phyloP scores from a whole-genome alignment of 1,284 basidiomycete genomes.

The Puccinia sorghi region DNA sequence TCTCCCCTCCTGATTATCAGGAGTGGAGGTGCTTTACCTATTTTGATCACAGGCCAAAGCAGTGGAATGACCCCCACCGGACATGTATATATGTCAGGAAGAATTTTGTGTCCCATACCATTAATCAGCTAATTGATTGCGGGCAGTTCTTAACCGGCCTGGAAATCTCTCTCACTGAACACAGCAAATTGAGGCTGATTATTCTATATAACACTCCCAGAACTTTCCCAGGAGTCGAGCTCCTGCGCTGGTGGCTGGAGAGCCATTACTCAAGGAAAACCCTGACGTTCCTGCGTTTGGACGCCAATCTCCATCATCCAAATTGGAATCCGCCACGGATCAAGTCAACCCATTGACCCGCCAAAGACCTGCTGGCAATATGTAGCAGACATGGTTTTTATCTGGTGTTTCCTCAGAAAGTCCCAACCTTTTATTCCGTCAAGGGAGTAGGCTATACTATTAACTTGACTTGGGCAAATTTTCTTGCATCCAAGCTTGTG shows the following conservation, averaged over 20 bases:
- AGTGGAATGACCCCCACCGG: not conserved
- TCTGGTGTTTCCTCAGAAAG: not conserved
- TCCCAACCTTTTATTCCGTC: not conserved
- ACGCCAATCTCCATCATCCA: not conserved
- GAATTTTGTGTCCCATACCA: not conserved
- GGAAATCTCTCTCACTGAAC: too few relatives aligned
- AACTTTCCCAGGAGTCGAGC: not conserved
- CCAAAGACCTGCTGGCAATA: not conserved
- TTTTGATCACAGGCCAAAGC: not conserved
- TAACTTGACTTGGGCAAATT: conserved; percentile 14
- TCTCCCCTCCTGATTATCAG: not conserved
- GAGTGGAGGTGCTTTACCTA: not conserved
- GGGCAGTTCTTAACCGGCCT: not conserved
- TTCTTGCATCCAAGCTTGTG: not conserved
- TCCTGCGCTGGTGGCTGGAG: not conserved
- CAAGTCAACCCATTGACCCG: not conserved
- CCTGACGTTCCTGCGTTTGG: not conserved
- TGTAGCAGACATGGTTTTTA: not conserved
- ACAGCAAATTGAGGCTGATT: not conserved
- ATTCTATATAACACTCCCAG: conserved; percentile 8
- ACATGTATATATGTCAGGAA: not conserved
- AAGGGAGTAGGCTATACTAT: not conserved
- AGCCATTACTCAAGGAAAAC: not conserved
- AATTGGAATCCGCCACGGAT: not conserved
- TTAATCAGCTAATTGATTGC: not conserved